Base-by-base conservation (phyloP, 2,329 filamentous ascomycete species). In the Neopestalotiopsis clavispora region DNA sequence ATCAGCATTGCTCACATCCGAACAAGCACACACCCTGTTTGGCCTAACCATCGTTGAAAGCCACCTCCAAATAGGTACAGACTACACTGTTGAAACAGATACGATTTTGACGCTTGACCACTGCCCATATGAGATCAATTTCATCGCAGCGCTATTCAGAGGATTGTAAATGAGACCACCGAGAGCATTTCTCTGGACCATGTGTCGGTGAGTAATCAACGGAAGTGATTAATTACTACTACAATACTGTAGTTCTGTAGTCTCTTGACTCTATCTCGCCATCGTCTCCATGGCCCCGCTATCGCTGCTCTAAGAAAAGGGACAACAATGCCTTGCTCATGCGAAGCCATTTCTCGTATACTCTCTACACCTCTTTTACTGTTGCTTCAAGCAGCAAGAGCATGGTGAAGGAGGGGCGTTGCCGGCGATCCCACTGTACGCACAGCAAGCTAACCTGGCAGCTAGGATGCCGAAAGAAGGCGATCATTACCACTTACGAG, bases 181-280 rank as follows among this genome's bases (percentile, higher is more conserved):
- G n/a, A 17, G n/a, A 52, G 45, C 45, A 17, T 52, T 52, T 20
- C 17, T 52, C 45, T 52, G 17, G 17, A 52, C 45, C 45, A 52
- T 20, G 20, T 52, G 45, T 52, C 17, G 45, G 45, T 52, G 45
- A 52, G 45, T 52, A 52, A 52, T 52, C 45, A 52, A 20, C 10
- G 14, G 9, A n/a, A 52, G 45, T 52, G 14, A 52, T 52, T 52
- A 52, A 52, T 52, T 52, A 52, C 45, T 17, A 45, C 42, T 52
- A 30, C 30, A 62, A 32, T 34, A 13, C 4, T 59, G 23, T 34
- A n/a, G 30, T 28, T 28, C 23, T 28, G 23, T 62, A 62, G 59
- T 65, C 40, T 65, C 12, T 65, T 23, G 42, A 65, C n/a, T 23
- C 28, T 52, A 65, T 65, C 62, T 65, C 62, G 62, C 28, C 34